A percentile compares a stretch with the other conserved stretches of the same genome.
Evolutionary conservation across 2,329 filamentous ascomycete genomes (phyloP).

Genomic region (Talaromyces sp.): DNA sequence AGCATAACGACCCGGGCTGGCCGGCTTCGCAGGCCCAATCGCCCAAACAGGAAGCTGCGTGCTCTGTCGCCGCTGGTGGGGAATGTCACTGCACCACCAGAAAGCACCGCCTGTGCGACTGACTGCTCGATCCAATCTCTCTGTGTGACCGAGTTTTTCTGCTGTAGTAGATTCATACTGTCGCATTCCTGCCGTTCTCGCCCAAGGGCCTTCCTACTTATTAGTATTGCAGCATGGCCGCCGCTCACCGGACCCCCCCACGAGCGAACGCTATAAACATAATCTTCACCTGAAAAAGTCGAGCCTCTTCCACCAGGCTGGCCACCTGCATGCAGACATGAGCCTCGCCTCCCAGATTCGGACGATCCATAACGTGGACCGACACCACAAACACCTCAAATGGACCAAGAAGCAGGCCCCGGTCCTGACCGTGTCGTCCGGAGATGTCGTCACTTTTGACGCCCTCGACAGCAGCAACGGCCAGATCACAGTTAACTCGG

Average conservation of each 20-base stretch:
- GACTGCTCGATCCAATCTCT: background rate
- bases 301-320: background rate
- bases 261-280: background rate
- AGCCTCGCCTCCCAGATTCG: background rate
- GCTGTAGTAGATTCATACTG: background rate
- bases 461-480: conserved; percentile 49
- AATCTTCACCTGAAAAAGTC: background rate
- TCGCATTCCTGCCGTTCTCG: background rate
- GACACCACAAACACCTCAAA: conserved; percentile 40
- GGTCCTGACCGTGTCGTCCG: conserved; percentile 45
- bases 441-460: conserved; percentile 46
- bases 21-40: background rate
- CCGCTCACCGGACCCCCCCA: background rate
- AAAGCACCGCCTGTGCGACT: background rate
- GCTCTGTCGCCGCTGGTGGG: background rate
- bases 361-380: conserved; percentile 19
- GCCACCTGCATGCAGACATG: background rate
- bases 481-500: conserved; percentile 44
- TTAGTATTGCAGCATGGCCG: background rate
- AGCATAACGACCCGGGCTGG: background rate
- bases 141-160: background rate
- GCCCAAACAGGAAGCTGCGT: conserved; percentile 5
- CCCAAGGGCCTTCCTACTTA: background rate
- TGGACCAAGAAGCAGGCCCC: conserved; percentile 47
- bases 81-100: background rate